phyloP scores from a whole-genome alignment of 805 yeast genomes.

The Lipomyces oligophaga region DNA sequence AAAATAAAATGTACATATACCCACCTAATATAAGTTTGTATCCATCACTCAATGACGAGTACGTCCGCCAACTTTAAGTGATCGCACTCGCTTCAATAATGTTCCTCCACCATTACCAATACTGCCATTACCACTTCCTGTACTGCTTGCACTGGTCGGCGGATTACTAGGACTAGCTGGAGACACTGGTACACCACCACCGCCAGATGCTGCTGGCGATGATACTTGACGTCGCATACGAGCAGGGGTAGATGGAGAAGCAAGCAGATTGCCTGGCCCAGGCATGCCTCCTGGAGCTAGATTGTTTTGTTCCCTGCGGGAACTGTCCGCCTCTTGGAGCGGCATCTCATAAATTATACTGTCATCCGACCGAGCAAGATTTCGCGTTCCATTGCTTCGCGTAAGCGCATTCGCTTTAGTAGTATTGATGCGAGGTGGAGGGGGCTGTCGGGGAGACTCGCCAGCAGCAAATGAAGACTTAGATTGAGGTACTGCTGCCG shows the following conservation, averaged over 20 bases:
- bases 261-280: too few relatives aligned
- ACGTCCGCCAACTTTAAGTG: slow-evolving; percentile 65
- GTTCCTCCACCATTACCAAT: too few relatives aligned
- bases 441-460: neutral
- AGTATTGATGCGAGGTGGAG: slow-evolving; percentile 7
- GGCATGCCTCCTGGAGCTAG: slow-evolving; percentile 4
- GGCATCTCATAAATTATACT: too few relatives aligned
- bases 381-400: slow-evolving; percentile 18
- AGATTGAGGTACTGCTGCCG: neutral
- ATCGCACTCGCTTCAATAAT: slow-evolving; percentile 78
- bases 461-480: neutral
- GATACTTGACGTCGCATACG: slow-evolving; percentile 25
- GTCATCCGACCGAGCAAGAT: too few relatives aligned
- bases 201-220: slow-evolving; percentile 8
- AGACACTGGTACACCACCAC: slow-evolving; percentile 31
- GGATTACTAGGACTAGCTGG: too few relatives aligned
- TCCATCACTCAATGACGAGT: neutral
- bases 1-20: neutral
- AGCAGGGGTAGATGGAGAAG: too few relatives aligned
- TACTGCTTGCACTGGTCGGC: too few relatives aligned
- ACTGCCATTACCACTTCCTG: too few relatives aligned
- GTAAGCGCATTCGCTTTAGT: slow-evolving; percentile 3
- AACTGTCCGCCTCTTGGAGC: slow-evolving; percentile 6
- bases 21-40: neutral
- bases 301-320: neutral